phyloP scores from a whole-genome alignment of 2,329 filamentous ascomycete species.

The Nigrospora oryzae region DNA sequence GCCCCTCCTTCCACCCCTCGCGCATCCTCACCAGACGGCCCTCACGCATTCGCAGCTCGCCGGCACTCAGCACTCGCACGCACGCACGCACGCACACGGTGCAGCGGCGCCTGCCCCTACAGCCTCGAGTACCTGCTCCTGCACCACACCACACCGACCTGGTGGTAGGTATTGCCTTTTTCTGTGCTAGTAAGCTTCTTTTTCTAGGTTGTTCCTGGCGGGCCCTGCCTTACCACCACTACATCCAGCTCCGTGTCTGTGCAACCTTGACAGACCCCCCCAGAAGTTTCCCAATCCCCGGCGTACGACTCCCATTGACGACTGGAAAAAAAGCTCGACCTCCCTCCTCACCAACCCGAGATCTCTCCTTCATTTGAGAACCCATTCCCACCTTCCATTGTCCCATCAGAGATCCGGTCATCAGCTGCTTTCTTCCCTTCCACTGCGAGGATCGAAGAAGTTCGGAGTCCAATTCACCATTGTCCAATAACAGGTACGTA shows the following conservation, averaged over 20 bases:
- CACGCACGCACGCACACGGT: too few relatives aligned
- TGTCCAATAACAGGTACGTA: too few relatives aligned
- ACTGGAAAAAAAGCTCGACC: conserved; percentile 2
- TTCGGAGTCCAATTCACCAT: too few relatives aligned
- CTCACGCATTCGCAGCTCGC: too few relatives aligned
- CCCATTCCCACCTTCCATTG: background rate
- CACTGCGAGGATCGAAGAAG: too few relatives aligned
- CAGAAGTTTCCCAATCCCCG: conserved; percentile 1
- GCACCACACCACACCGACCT: too few relatives aligned
- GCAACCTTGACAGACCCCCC: conserved; percentile 1
- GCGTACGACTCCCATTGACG: background rate
- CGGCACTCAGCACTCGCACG: too few relatives aligned
- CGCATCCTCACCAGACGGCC: too few relatives aligned
- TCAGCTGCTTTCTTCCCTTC: background rate
- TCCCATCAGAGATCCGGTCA: background rate
- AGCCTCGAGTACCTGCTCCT: too few relatives aligned
- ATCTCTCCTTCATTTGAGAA: background rate
- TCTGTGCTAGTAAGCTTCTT: background rate
- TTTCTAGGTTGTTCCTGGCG: conserved; percentile 3
- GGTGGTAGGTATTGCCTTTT: too few relatives aligned
- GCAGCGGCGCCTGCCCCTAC: too few relatives aligned
- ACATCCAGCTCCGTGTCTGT: conserved; percentile 3
- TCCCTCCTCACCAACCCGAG: background rate
- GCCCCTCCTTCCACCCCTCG: too few relatives aligned
- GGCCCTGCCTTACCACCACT: background rate